Base-by-base conservation (phyloP, 139 green algal species). In the Astrephomene gubernaculifera region DNA sequence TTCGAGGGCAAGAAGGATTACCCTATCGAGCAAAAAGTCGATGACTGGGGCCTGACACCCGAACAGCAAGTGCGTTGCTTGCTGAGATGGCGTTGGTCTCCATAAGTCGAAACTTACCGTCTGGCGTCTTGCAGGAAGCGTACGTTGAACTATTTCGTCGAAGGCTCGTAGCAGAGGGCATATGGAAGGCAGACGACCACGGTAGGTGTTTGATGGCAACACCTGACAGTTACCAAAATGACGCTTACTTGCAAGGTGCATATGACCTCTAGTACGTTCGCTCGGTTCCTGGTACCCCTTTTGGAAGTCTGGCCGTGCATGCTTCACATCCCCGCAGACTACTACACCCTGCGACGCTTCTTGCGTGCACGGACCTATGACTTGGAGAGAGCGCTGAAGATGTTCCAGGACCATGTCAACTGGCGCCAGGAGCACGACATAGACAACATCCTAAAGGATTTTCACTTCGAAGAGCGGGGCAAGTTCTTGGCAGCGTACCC, bases 401-500 rank as follows among this genome's bases (percentile, higher is more conserved):
- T 94, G 91, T 91, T 87, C 70, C 17, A 68, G 43, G 85, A 92
- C 69, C 86, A 83, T 22, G 22, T 93, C 5, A 39, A 86, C 45
- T 96, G 90, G 92, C 88, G 92, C 8, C 22, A 71, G 29, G 89
- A 96, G 41, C 92, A 95, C 57, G 84, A 89, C 19, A 87, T 93
- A 4, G 95, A 97, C 82, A 90, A 72, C 44, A 92, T 96, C 38
- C 63, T 98, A 1, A 70, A 96, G 36, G 91, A 97, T 72, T 99
- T 99, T 78, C 65, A 95, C 17, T 99, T 98, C 76, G 81, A 90
- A 36, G 97, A 99, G 90, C 83, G 94, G 25, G 94, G 96, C 49
- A 88, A 95, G 68, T 98, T 99, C 79, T 90, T 99, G 31, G 87
- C 94, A n/a, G 74, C 95, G 1, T 99, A 98, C 81, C 96, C 96